Evolutionary conservation across 192 early-diverging fungal species (phyloP), one percentile per base, ranked within the genome.

Genomic region (Nowakowskiella sp.): DNA sequence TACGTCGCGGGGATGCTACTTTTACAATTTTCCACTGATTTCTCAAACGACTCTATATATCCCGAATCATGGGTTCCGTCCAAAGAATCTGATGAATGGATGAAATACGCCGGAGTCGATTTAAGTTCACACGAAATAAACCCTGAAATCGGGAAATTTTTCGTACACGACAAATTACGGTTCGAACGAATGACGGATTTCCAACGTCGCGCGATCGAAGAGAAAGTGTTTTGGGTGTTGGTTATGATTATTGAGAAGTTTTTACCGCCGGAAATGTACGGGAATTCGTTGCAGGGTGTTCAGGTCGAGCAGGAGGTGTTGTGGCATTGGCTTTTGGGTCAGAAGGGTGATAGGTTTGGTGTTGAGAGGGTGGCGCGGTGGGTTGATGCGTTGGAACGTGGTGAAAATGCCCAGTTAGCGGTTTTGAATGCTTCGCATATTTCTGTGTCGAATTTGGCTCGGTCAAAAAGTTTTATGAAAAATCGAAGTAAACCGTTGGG

Each of bases 211-310:
- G 62, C 73, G 47, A 75, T 81, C 19, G 88, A 90, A 50, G 82
- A 86, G 44, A 70, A 77, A 16, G 81, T 84, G 7, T 92, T 90
- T 56, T 92, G 87, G 87, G 84, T 71, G 33, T 62, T 92, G 10
- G 76, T 85, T 0, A 81, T 78, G 6, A 81, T 85, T 23, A 74
- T 89, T 26, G 85, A 89, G 54, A 67, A 82, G 22, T 66, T 85
- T 39, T 60, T 92, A 34, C 89, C 89, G 0, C 66, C 72, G 9
- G 86, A 84, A 23, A 80, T 87, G 56, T 89, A 87, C 57, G 83
- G 83, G 36, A 72, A 76, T 0, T 84, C 72, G 6, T 75, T 89
- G 68, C 76, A 86, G 51, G 88, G 87, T 5, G 64, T 81, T 4
- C 83, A 82, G 36, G 64, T 86, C 24, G 80, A 85, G 47, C 85